phyloP scores from a whole-genome alignment of 345 rosid genomes.

The Eucalyptus cloeziana region DNA sequence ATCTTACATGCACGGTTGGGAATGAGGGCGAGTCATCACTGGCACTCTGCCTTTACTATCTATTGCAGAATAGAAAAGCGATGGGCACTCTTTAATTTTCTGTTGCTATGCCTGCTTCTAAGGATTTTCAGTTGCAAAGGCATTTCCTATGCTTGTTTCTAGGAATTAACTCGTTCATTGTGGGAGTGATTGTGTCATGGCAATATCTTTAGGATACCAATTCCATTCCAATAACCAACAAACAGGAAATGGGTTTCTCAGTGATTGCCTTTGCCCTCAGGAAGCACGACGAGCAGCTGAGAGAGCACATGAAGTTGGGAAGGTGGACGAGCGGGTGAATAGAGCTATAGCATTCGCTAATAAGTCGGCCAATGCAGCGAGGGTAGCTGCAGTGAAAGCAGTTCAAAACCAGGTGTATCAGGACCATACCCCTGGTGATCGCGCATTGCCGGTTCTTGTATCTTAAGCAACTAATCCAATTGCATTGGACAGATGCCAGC shows the following conservation, averaged over 20 bases:
- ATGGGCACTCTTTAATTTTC: not conserved
- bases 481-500: not conserved
- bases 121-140: not conserved
- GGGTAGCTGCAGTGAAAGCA: conserved; percentile 75
- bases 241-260: not conserved
- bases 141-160: not conserved
- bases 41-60: not conserved
- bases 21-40: not conserved
- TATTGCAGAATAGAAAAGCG: not conserved
- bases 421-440: conserved; percentile 4
- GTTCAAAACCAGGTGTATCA: conserved; percentile 51
- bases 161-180: not conserved
- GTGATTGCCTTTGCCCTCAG: conserved; percentile 16
- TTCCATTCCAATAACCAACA: not conserved
- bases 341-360: conserved; percentile 56
- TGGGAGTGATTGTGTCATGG: not conserved
- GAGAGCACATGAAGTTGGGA: conserved; percentile 38
- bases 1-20: not conserved
- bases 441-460: not conserved
- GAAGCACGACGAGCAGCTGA: conserved; percentile 59
- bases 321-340: conserved; percentile 59
- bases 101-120: not conserved
- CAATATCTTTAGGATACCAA: not conserved
- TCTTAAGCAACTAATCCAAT: not conserved
- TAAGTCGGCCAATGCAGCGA: conserved; percentile 78